Evolutionary conservation across 1,284 basidiomycete species (phyloP).

Genomic region (Ceratobasidium sp.): DNA sequence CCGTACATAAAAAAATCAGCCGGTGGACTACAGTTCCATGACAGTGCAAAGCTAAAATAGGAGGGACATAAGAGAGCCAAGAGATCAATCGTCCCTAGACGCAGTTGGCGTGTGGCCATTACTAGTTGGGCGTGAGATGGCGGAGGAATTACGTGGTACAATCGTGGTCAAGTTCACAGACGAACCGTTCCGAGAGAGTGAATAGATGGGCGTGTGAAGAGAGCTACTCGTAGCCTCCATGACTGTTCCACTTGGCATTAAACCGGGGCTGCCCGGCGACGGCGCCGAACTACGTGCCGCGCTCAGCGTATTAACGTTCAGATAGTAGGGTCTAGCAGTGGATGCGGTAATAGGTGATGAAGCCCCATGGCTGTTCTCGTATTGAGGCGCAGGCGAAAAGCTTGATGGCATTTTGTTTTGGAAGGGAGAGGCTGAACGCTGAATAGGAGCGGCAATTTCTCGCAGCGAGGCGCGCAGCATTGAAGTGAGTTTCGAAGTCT

Average conservation of each 20-base stretch:
- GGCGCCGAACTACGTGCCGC: constrained; percentile 38
- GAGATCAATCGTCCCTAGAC: constrained; percentile 15
- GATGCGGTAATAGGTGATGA: constrained; percentile 14
- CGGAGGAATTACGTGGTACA: constrained; percentile 46
- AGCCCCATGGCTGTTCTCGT: constrained; percentile 8
- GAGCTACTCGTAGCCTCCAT: constrained; percentile 21
- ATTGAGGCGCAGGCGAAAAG: constrained; percentile 31
- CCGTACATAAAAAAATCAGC: not conserved
- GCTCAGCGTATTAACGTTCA: constrained; percentile 29
- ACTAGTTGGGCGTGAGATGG: constrained; percentile 34
- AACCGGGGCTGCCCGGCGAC: constrained; percentile 32
- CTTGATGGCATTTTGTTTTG: constrained; percentile 40
- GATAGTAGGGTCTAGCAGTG: constrained; percentile 35
- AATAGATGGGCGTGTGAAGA: constrained; percentile 41
- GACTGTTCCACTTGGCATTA: constrained; percentile 14
- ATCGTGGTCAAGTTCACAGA: constrained; percentile 50
- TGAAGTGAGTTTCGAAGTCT: constrained; percentile 38
- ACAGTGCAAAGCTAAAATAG: not conserved
- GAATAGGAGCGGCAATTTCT: constrained; percentile 29
- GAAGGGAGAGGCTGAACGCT: constrained; percentile 42
- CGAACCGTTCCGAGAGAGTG: constrained; percentile 50
- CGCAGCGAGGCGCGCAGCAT: constrained; percentile 41
- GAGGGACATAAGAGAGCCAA: not conserved
- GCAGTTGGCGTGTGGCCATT: constrained; percentile 37
- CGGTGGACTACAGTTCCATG: not conserved